phyloP scores from a whole-genome alignment of 495 filamentous ascomycete species.

The Penicillium daleae region DNA sequence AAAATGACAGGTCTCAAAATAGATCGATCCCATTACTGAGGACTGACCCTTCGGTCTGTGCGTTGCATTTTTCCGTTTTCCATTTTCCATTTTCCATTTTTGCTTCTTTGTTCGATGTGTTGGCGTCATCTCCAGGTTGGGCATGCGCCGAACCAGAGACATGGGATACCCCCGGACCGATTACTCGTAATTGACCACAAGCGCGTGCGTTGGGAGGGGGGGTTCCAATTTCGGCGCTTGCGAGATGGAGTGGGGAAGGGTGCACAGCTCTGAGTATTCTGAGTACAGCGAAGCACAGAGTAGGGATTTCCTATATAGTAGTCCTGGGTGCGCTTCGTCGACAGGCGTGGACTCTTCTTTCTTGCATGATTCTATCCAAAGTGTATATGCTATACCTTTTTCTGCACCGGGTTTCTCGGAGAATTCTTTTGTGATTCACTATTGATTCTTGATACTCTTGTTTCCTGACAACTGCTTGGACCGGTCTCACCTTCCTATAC shows the following conservation, averaged over 20 bases:
- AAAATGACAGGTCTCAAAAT: slow-evolving; percentile 33
- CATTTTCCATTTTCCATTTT: too few relatives aligned
- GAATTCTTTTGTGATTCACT: neutral
- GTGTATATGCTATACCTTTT: neutral
- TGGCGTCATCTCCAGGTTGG: neutral
- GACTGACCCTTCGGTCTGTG: slow-evolving; percentile 30
- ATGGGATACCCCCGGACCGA: neutral
- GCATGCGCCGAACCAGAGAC: neutral
- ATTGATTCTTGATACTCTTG: too few relatives aligned
- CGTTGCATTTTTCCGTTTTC: slow-evolving; percentile 2
- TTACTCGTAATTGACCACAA: neutral
- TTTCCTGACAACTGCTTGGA: too few relatives aligned
- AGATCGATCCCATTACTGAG: slow-evolving; percentile 25
- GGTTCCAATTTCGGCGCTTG: neutral
- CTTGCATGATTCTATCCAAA: neutral
- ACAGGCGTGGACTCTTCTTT: neutral
- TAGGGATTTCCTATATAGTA: neutral
- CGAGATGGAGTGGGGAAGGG: too few relatives aligned
- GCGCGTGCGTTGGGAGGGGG: too few relatives aligned
- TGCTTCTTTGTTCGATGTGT: slow-evolving; percentile 1
- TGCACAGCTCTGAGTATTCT: too few relatives aligned
- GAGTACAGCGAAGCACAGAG: too few relatives aligned
- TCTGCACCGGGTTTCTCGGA: neutral
- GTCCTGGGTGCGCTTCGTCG: neutral
- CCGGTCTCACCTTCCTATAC: neutral